Conservation (phyloP, 768 basidiomycete genomes). For the Chalciporus chontae region DNA sequence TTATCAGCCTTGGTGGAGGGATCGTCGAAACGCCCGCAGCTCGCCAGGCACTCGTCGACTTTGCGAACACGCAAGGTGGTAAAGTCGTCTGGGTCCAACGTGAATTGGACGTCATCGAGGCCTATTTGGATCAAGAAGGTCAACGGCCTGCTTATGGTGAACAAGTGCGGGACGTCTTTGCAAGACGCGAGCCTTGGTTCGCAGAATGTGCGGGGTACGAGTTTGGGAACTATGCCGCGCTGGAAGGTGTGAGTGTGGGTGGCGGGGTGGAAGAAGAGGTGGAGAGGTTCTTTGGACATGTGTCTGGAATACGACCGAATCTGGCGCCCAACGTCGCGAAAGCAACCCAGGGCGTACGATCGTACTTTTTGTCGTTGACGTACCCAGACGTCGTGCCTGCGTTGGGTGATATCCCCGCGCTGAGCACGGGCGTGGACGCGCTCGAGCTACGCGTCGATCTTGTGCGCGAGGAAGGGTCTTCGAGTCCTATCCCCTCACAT, state of each 20-base stretch:
- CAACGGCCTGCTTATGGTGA: slow-evolving; percentile 88
- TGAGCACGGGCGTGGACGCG: slow-evolving; percentile 85
- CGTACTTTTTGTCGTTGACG: slow-evolving; percentile 90
- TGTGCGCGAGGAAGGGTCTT: slow-evolving; percentile 51
- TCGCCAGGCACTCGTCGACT: slow-evolving; percentile 66
- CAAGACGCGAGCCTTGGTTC: slow-evolving; percentile 84
- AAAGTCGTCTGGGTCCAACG: slow-evolving; percentile 84
- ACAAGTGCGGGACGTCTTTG: slow-evolving; percentile 77
- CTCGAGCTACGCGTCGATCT: slow-evolving; percentile 94
- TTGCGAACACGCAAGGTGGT: slow-evolving; percentile 49
- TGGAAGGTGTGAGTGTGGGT: slow-evolving; percentile 18
- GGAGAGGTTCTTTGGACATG: slow-evolving; percentile 82
- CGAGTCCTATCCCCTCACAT: slow-evolving; percentile 57
- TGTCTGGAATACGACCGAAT: slow-evolving; percentile 72
- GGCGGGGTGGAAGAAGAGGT: slow-evolving; percentile 54
- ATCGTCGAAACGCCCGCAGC: slow-evolving; percentile 84
- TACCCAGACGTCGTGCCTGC: slow-evolving; percentile 83
- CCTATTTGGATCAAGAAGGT: slow-evolving; percentile 73
- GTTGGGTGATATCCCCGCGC: slow-evolving; percentile 61
- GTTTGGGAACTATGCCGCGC: slow-evolving; percentile 71
- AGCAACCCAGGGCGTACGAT: slow-evolving; percentile 47
- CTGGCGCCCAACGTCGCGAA: slow-evolving; percentile 46
- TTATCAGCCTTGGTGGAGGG: slow-evolving; percentile 92
- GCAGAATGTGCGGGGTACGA: slow-evolving; percentile 76
- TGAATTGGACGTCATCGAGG: slow-evolving; percentile 75